Conservation (phyloP, 2,329 filamentous ascomycete genomes). For the Fusarium ambrosium region DNA sequence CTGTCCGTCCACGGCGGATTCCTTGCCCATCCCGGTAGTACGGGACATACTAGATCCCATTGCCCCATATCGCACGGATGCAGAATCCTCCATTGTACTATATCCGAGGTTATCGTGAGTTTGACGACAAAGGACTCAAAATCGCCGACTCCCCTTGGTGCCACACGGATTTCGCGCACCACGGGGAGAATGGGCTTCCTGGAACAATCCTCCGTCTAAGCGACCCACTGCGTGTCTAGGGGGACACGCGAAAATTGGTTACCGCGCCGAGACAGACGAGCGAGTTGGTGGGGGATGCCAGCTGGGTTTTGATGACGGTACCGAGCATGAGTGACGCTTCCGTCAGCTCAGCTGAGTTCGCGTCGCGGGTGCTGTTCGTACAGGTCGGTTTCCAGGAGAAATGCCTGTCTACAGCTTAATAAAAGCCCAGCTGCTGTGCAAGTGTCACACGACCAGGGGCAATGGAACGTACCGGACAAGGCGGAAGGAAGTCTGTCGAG, state of each 20-base stretch:
- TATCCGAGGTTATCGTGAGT: constrained; percentile 37
- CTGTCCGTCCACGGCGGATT: constrained; percentile 30
- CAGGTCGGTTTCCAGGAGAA: not conserved
- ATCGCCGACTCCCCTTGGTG: constrained; percentile 20
- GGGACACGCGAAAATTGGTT: constrained; percentile 24
- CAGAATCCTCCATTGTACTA: constrained; percentile 27
- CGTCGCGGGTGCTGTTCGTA: constrained; percentile 10
- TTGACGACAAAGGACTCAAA: constrained; percentile 27
- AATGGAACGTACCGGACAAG: not conserved
- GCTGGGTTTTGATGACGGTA: constrained; percentile 16
- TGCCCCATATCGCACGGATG: constrained; percentile 33
- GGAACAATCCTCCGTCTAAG: not conserved
- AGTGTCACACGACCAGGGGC: constrained; percentile 35
- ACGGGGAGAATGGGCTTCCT: constrained; percentile 4
- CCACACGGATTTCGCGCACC: constrained; percentile 11
- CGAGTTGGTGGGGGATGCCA: constrained; percentile 13
- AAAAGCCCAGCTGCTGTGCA: constrained; percentile 19
- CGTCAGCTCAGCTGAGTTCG: constrained; percentile 12
- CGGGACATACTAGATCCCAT: constrained; percentile 44
- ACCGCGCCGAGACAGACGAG: constrained; percentile 30
- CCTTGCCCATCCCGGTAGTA: constrained; percentile 45
- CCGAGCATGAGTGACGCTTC: constrained; percentile 16
- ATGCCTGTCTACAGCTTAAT: constrained; percentile 12
- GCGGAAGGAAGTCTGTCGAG: constrained; percentile 10
- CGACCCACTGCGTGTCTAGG: constrained; percentile 15